These are phyloP conservation scores for Combretum micranthum DNA, from an alignment of 345 rosid species.

Conservation along the genomic window DNA sequence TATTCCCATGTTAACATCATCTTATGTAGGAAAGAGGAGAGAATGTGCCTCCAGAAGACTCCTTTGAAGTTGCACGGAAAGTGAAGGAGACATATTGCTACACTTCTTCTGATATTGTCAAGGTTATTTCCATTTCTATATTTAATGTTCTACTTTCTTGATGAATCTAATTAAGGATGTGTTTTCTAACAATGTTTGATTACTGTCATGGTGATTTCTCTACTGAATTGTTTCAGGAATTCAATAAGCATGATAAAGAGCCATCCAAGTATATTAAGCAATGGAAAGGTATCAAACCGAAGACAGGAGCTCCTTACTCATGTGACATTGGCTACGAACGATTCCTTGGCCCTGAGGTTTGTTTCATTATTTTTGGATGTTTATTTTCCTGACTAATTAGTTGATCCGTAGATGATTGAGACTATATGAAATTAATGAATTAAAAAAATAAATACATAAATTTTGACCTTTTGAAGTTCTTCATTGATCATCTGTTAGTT, in stretches of 20 bases:
- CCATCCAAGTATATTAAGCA: slow-evolving; percentile 85
- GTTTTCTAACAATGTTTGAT: not conserved
- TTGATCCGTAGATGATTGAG: not conserved
- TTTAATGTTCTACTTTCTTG: not conserved
- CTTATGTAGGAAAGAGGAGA: slow-evolving; percentile 91
- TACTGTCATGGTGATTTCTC: not conserved
- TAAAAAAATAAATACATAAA: too few relatives aligned
- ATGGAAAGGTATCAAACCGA: slow-evolving; percentile 89
- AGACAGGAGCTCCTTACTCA: slow-evolving; percentile 95
- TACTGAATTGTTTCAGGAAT: slow-evolving; percentile 54
- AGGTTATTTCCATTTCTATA: slow-evolving; percentile 35
- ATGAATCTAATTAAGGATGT: slow-evolving; percentile 5
- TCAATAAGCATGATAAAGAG: slow-evolving; percentile 93
- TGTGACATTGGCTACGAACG: slow-evolving; percentile 97
- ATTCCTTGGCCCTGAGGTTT: slow-evolving; percentile 96
- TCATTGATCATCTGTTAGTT: too few relatives aligned
- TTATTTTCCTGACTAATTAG: not conserved
- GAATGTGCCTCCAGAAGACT: slow-evolving; percentile 93
- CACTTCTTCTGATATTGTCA: slow-evolving; percentile 91
- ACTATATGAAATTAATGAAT: not conserved
- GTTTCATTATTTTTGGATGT: slow-evolving; percentile 15
- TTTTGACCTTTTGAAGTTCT: too few relatives aligned
- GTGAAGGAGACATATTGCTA: slow-evolving; percentile 92
- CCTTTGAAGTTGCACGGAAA: slow-evolving; percentile 89
- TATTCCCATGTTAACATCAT: not conserved